Base-by-base conservation (phyloP, 495 filamentous ascomycete species). In the Aspergillus panamensis region DNA sequence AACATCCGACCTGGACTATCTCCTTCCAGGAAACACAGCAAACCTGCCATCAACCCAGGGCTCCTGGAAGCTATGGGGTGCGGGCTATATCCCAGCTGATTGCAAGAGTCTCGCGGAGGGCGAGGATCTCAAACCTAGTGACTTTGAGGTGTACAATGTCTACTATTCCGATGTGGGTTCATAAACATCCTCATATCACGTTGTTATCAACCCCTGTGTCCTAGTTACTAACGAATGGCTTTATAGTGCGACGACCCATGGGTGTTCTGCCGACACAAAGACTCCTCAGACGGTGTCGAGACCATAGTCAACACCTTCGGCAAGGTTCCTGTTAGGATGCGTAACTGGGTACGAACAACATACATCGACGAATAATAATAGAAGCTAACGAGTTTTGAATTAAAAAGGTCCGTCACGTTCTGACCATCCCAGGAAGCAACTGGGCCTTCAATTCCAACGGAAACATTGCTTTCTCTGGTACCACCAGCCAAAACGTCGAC, bases 101-200 rank as follows among this genome's bases (percentile, higher is more conserved):
- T 57, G 55, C 55, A 57, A 57, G 55, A 45, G 37, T n/a, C 51
- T 57, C 29, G 55, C 47, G 8, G 55, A 57, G 17, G 37, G 35
- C 35, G 35, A 51, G 39, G 37, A 14, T 9, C 55, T 57, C 1
- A 51, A 44, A 25, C 47, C 55, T 1, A 51, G 35, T 12, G 55
- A 57, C 48, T 57, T 57, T 42, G 55, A 57, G 40, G 48, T 57
- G 7, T 57, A 48, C 47, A 48, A 57, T 31, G 39, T 57, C 12
- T 51, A 29, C 17, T 57, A 44, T 40, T 12, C 17, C 29, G 55
- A 57, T 43, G 53, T 55, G 37, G n/a, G 53, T 25, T 25, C 25
- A 25, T 5, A 45, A 45, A 45, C 16, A 20, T 16, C 42, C 16
- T 8, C 5, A 17, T 8, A 20, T n/a, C 9, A 10, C 9, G 19